Conservation (phyloP, 768 basidiomycete species). For the Kwoniella bestiolae region DNA sequence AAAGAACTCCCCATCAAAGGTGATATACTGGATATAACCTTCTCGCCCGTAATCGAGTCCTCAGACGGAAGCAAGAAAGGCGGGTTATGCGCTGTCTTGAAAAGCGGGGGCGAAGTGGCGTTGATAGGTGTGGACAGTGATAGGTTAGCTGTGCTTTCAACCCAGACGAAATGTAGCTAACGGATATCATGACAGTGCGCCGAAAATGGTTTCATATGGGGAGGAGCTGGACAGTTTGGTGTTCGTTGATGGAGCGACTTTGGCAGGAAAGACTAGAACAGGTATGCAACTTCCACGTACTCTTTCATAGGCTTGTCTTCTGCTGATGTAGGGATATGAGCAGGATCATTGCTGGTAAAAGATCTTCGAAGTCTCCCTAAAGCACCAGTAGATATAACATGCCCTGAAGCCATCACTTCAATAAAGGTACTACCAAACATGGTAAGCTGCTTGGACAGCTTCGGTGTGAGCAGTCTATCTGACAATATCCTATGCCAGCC, state of each 20-base stretch:
- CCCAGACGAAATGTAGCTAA: background rate
- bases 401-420: conserved; percentile 11
- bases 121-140: conserved; percentile 24
- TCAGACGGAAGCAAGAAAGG: conserved; percentile 22
- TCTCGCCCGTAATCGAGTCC: conserved; percentile 16
- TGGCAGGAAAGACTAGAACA: conserved; percentile 15
- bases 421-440: conserved; percentile 11
- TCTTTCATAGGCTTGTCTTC: background rate
- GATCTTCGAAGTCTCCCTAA: conserved; percentile 24
- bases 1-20: conserved; percentile 4
- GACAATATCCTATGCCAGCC: background rate
- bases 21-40: conserved; percentile 17
- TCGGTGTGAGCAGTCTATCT: background rate
- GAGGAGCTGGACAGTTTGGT: conserved; percentile 8
- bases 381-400: conserved; percentile 5
- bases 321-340: background rate
- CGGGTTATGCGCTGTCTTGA: conserved; percentile 25
- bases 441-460: background rate
- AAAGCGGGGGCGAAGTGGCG: conserved; percentile 15
- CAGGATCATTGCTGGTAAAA: conserved; percentile 23
- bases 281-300: conserved; percentile 10
- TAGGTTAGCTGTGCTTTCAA: background rate
- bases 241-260: conserved; percentile 28
- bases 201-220: conserved; percentile 19
- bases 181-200: conserved; percentile 7